A percentile compares a stretch with the other conserved stretches of the same genome.
Evolutionary conservation across 2,329 filamentous ascomycete species (phyloP).

Genomic region (Canariomyces notabilis): DNA sequence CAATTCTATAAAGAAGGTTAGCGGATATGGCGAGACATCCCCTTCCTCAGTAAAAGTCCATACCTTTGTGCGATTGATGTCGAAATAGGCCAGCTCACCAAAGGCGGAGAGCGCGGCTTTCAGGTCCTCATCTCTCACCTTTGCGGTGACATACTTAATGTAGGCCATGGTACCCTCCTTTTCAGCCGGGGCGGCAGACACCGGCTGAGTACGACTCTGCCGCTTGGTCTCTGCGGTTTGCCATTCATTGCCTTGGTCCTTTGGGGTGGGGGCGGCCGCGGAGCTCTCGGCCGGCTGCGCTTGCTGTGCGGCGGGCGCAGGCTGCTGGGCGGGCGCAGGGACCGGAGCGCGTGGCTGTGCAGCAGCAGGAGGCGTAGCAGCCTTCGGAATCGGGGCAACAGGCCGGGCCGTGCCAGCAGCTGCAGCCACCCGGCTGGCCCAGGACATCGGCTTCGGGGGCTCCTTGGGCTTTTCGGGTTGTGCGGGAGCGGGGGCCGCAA

Average conservation of each 20-base stretch:
- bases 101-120: slow-evolving; percentile 65
- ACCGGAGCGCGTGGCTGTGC: slow-evolving; percentile 51
- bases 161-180: slow-evolving; percentile 79
- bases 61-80: slow-evolving; percentile 81
- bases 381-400: slow-evolving; percentile 53
- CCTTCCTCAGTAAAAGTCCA: slow-evolving; percentile 12
- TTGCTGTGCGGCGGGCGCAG: slow-evolving; percentile 37
- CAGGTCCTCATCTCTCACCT: slow-evolving; percentile 71
- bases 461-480: slow-evolving; percentile 44
- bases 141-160: slow-evolving; percentile 92
- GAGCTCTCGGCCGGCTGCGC: slow-evolving; percentile 27
- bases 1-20: slow-evolving; percentile 67
- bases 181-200: slow-evolving; percentile 54
- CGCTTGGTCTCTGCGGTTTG: slow-evolving; percentile 86
- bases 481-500: slow-evolving; percentile 38
- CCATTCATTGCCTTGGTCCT: slow-evolving; percentile 67
- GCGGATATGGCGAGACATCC: slow-evolving; percentile 3
- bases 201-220: slow-evolving; percentile 68
- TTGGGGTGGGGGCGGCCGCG: slow-evolving; percentile 27
- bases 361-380: slow-evolving; percentile 47
- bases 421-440: slow-evolving; percentile 68
- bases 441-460: slow-evolving; percentile 61
- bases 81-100: slow-evolving; percentile 67
- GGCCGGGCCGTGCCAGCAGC: slow-evolving; percentile 48
- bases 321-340: slow-evolving; percentile 41